These are phyloP conservation scores for Brassica nigra DNA, from an alignment of 345 rosid species.

Conservation along the genomic window DNA sequence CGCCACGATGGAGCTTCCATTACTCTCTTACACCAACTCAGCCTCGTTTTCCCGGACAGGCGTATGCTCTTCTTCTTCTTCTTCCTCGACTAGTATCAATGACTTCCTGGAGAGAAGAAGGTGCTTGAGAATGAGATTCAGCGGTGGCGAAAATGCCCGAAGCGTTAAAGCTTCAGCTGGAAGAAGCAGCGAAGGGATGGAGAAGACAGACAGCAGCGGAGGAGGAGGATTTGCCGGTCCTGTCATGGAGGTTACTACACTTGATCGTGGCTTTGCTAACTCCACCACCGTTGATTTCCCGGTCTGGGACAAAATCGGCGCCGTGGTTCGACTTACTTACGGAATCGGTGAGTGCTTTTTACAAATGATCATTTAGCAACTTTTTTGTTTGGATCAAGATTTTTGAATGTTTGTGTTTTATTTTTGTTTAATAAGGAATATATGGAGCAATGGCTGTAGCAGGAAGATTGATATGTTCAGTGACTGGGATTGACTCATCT, in stretches of 20 bases:
- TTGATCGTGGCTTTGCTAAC: conserved; percentile 63
- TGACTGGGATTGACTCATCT: conserved; percentile 76
- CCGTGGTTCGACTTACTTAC: conserved; percentile 77
- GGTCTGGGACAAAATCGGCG: conserved; percentile 92
- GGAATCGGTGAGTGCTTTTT: conserved; percentile 69
- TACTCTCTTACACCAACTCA: conserved; percentile 42
- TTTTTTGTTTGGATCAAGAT: not conserved
- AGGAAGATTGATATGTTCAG: conserved; percentile 86
- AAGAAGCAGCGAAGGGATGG: conserved; percentile 52
- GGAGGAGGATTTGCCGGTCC: conserved; percentile 39
- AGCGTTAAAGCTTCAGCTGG: conserved; percentile 54
- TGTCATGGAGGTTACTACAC: conserved; percentile 76
- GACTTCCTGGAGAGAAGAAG: conserved; percentile 38
- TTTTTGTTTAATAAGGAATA: conserved; percentile 52
- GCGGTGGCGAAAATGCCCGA: conserved; percentile 31
- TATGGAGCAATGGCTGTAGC: conserved; percentile 92
- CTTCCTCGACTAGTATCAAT: not conserved
- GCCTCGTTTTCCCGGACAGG: conserved; percentile 43
- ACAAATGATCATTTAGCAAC: not conserved
- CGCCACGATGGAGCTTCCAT: conserved; percentile 49
- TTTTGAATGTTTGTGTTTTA: not conserved
- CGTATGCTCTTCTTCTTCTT: conserved; percentile 34
- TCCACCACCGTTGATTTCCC: conserved; percentile 62
- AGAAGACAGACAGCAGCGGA: conserved; percentile 48
- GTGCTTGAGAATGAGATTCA: conserved; percentile 35